Evolutionary conservation across 2,329 filamentous ascomycete genomes (phyloP), one percentile per base, ranked within the genome.

Genomic region (Fusarium veterinarium): DNA sequence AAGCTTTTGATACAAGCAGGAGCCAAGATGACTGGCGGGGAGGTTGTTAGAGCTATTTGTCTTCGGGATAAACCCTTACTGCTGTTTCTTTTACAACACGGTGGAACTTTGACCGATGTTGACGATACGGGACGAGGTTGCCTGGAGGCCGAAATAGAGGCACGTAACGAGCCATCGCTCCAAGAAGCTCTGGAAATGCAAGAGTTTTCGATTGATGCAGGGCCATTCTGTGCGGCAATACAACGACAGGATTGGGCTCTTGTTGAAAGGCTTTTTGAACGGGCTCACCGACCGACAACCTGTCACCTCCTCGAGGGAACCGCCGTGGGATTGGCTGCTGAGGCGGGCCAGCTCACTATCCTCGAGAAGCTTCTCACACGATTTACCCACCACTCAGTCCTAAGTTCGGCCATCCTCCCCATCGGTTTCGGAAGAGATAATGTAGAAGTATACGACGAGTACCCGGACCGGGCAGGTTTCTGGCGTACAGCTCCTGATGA

Each of bases 281-380:
- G 46, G 0, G 5, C 20, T 19, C 5, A 49, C 0, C 2, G 5
- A 0, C 14, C 4, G 11, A 13, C n/a, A 23, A 5, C 0, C 1
- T 23, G n/a, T 3, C 46, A 35, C 8, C 3, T 35, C 0, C 1
- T 49, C 2, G 46, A 49, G 5, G 46, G 46, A 23, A 23, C 30
- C 5, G 46, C 46, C 3, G 28, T 49, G 7, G 46, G 46, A 1
- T 5, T 49, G 8, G 46, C 46, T 13, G 46, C 23, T 25, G 5
- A 25, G 4, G 4, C 23, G 3, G 23, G 23, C 23, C 23, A 25
- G 23, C 23, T 25, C 4, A 25, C 23, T 4, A 25, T 25, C 23
- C 4, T 25, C 4, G 23, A 25, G 4, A 25, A 25, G 23, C 5
- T 25, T 25, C 23, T 25, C 23, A 25, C 23, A 4, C 46, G 46